phyloP scores from a whole-genome alignment of 495 filamentous ascomycete species.

The Penicillium coprophilum region DNA sequence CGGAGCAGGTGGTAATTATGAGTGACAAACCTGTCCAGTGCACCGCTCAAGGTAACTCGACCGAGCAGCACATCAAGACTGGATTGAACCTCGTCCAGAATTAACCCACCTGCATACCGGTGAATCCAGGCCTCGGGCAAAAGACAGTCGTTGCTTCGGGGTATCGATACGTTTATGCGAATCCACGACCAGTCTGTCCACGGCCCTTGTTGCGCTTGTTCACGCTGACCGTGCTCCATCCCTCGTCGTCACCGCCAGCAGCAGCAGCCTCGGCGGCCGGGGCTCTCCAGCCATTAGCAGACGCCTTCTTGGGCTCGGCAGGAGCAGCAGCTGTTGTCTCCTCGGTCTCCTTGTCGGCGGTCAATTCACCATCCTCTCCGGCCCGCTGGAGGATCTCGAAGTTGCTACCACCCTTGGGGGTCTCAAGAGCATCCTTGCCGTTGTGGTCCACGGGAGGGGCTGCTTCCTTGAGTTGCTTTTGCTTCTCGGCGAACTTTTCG shows the following conservation, averaged over 20 bases:
- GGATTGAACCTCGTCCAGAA: slow-evolving; percentile 9
- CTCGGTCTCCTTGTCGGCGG: slow-evolving; percentile 38
- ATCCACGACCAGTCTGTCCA: slow-evolving; percentile 47
- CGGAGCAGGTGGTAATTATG: slow-evolving; percentile 18
- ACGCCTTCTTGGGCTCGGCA: slow-evolving; percentile 37
- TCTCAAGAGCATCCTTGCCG: slow-evolving; percentile 45
- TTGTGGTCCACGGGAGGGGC: slow-evolving; percentile 48
- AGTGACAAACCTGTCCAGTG: slow-evolving; percentile 13
- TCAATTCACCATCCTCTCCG: slow-evolving; percentile 42
- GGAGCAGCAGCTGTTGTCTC: slow-evolving; percentile 30
- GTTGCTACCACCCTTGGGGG: slow-evolving; percentile 45
- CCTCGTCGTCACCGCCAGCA: slow-evolving; percentile 59
- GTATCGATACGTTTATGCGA: slow-evolving; percentile 51
- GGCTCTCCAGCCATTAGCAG: slow-evolving; percentile 44
- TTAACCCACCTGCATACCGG: slow-evolving; percentile 7
- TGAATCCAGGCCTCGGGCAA: slow-evolving; percentile 18
- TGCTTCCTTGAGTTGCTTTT: slow-evolving; percentile 52
- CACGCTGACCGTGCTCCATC: slow-evolving; percentile 72
- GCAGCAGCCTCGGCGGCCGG: slow-evolving; percentile 38
- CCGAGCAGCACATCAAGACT: background rate
- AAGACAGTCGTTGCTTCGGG: slow-evolving; percentile 32
- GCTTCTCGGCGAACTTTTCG: slow-evolving; percentile 42
- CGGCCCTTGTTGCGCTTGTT: slow-evolving; percentile 55
- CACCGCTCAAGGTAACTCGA: background rate
- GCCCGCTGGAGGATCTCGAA: slow-evolving; percentile 56